Base-by-base conservation (phyloP, 495 filamentous ascomycete species). In the Chaetomium fimeti region DNA sequence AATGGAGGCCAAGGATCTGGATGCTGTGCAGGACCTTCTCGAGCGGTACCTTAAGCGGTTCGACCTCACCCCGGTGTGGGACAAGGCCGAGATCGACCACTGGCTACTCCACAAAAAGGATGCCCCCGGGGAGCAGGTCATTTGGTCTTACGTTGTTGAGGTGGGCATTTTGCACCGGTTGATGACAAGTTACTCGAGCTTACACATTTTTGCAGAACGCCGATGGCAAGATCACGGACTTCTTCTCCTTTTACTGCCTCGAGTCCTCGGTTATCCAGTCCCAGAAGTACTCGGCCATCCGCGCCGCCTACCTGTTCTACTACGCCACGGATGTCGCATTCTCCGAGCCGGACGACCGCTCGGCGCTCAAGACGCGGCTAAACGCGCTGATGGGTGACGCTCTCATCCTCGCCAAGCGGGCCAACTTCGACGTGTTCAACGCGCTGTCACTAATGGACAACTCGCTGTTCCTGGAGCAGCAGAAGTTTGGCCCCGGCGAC, bases 391-490 rank as follows among this genome's bases (percentile, higher is more conserved):
- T 97, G 53, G 87, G 88, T 45, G 93, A 98, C 75, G 90, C 91
- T 9, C 77, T 98, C 29, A 89, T 97, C 68, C 79, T 94, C 29
- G 93, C 94, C 52, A 97, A 96, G 77, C 83, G 89, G 81, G 82
- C 83, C 67, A 86, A 89, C 47, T 97, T 97, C 73, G 94, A 98
- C 74, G 94, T 98, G 47, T 96, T 97, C 81, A 98, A 98, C 67
- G 93, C 91, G 0, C 83, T 98, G 22, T 96, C 94, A 0, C 81
- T 96, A 36, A 85, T 96, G 69, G 94, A 98, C 72, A 98, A 98
- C 77, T 86, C 87, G 6, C 81, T 98, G 20, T 98, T 98, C 83
- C 82, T 98, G 13, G 87, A 91, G 68, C 81, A 96, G 58, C 90
- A 96, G 69, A 96, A 93, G 75, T 98, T 97, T 65, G 93, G 93